Base-by-base conservation (phyloP, 2,329 filamentous ascomycete genomes). In the Diaporthe velutina region DNA sequence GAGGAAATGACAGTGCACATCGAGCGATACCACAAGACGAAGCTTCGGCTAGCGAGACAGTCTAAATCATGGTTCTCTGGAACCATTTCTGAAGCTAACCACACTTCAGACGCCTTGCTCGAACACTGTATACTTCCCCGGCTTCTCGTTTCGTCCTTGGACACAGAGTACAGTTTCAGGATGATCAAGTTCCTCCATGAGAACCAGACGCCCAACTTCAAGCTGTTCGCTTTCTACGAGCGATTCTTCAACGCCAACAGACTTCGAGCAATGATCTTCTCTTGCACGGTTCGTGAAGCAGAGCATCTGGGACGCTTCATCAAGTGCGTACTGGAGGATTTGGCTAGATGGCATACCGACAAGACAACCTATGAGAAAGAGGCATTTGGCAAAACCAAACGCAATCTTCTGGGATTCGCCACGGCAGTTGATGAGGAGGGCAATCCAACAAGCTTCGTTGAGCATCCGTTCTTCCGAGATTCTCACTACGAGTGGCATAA, bases 101-200 rank as follows among this genome's bases (percentile, higher is more conserved):
- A 86, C 10, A 88, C 97, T 6, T 94, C 96, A 70, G 91, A 95
- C 79, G 89, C 91, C 4, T 85, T 99, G 25, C 89, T 99, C 13
- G 95, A 98, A 83, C 93, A 97, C 79, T 99, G 97, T 81, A 92
- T 99, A 78, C 84, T 98, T n/a, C 97, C 97, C 13, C 93, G 97
- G 55, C 88, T 97, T 25, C 89, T 97, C 35, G 87, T 98, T 40
- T 98, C 96, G 0, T 91, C 95, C 1, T 89, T 94, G 67, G 97
- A 99, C 82, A 94, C 96, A 0, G 95, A 98, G 78, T 99, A 95
- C 85, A 93, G 92, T 73, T 97, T 96, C 84, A 91, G 92, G 77
- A 93, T 98, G 86, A 87, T 98, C 80, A 95, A 94, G 80, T 95
- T 95, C 79, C 89, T 99, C 71, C 97, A 99, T 83, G 92, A 93